Base-by-base conservation (phyloP, 768 basidiomycete species). In the Boletus fagicola region DNA sequence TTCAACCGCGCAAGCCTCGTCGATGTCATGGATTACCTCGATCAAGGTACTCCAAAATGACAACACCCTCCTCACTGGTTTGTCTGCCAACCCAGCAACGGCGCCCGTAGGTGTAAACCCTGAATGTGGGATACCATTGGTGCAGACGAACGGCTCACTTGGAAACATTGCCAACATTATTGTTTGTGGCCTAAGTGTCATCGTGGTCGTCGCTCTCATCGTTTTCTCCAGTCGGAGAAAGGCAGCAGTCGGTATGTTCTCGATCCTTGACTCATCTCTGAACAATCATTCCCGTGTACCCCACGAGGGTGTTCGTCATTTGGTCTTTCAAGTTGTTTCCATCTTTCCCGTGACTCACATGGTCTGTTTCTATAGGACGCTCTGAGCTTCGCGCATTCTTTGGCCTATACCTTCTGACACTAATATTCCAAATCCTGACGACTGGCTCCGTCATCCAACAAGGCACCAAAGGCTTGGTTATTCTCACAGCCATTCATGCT, bases 141-240 rank as follows among this genome's bases (percentile, higher is more conserved):
- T 85, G 36, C 84, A 81, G 48, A 71, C 77, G 20, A 72, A 81
- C 26, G 81, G 83, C 28, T 82, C 83, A 5, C 72, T 92, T 9
- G 92, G 88, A 62, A 92, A 94, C 77, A 82, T 91, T 60, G 94
- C 94, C 57, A 91, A 97, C 69, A 86, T 94, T 68, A 78, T 92
- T 59, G 80, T 83, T 5, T 96, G 92, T 64, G 87, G 78, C n/a
- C 66, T 92, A 49, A 87, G 87, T 65, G 73, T 93, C 58, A 45
- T 91, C 30, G 66, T 88, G 63, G 73, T 84, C n/a, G 60, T 78
- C 24, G 69, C 69, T 36, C 78, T 98, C 42, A 77, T 92, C 40
- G 74, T 77, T 33, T 69, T 79, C 47, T 82, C 85, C 15, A 78
- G 80, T 54, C 75, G 85, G 50, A 76, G 96, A 53, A 87, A 85